A percentile compares a stretch with the other conserved stretches of the same genome.
Evolutionary conservation across 441 rosid species (phyloP).

Genomic region (Brassica hybrid): DNA sequence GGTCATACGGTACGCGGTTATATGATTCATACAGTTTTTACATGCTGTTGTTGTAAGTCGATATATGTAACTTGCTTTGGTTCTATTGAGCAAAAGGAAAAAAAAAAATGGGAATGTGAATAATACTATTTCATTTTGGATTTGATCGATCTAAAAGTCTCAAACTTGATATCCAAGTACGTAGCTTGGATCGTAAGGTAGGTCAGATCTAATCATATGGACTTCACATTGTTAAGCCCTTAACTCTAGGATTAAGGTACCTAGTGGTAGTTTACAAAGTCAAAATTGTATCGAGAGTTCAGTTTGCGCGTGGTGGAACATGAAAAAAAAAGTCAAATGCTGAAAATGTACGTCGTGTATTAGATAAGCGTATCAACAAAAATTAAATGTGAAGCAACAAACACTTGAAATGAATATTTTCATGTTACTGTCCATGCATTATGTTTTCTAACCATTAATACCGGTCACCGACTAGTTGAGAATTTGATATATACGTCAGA

Average conservation of each 20-base stretch:
- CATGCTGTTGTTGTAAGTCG: constrained; percentile 29
- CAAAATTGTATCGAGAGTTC: constrained; percentile 23
- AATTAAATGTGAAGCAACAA: constrained; percentile 29
- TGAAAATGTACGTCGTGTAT: constrained; percentile 32
- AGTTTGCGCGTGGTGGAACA: constrained; percentile 20
- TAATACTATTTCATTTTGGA: constrained; percentile 14
- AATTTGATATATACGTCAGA: constrained; percentile 11
- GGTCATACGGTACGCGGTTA: constrained; percentile 26
- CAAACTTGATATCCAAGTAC: constrained; percentile 5
- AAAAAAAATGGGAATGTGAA: constrained; percentile 18
- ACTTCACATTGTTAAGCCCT: constrained; percentile 8
- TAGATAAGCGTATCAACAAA: constrained; percentile 9
- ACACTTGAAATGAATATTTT: constrained; percentile 20
- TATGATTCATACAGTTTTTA: constrained; percentile 19
- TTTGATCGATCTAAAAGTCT: constrained; percentile 15
- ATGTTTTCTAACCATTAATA: constrained; percentile 28
- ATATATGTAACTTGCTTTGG: constrained; percentile 29
- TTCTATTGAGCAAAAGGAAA: constrained; percentile 8
- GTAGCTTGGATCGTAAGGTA: constrained; percentile 23
- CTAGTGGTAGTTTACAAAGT: constrained; percentile 14
- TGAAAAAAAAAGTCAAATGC: constrained; percentile 31
- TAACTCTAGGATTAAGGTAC: constrained; percentile 3
- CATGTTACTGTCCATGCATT: constrained; percentile 38
- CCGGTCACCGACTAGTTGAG: constrained; percentile 37
- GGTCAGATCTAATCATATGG: constrained; percentile 25